These are phyloP conservation scores for Reutealis trisperma DNA, from an alignment of 345 rosid species.

Conservation along the genomic window DNA sequence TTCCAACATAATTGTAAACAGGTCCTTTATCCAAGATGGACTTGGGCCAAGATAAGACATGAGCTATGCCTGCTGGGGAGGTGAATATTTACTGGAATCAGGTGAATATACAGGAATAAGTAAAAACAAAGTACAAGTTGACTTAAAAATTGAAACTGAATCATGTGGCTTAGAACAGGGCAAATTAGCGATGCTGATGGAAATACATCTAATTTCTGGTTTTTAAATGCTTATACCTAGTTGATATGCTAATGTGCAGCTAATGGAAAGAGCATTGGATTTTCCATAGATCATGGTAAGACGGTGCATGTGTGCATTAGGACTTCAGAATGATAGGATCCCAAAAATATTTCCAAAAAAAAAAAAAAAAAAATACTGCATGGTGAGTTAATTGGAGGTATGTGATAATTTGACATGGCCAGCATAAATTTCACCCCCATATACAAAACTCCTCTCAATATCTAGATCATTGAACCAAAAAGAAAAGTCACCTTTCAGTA, in stretches of 20 bases:
- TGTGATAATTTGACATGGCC: neutral
- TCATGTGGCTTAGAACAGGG: neutral
- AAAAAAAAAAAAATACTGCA: neutral
- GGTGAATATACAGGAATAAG: neutral
- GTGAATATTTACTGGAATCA: neutral
- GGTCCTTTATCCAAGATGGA: neutral
- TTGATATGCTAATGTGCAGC: neutral
- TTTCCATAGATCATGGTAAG: neutral
- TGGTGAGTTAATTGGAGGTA: neutral
- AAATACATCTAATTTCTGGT: neutral
- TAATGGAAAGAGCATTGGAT: neutral
- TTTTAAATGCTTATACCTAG: neutral
- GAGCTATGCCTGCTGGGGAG: too few species aligned
- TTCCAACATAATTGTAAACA: neutral
- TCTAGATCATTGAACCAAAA: slow-evolving; percentile 4
- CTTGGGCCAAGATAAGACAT: neutral
- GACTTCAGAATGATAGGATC: neutral
- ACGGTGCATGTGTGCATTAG: neutral
- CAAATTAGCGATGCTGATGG: neutral
- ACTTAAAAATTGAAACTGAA: neutral
- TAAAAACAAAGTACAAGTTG: neutral
- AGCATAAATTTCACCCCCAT: neutral
- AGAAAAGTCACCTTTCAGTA: slow-evolving; percentile 56
- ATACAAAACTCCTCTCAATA: neutral
- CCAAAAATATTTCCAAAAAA: too few species aligned